Conservation (phyloP, 495 filamentous ascomycete genomes). For the Mytilinidion resinicola region DNA sequence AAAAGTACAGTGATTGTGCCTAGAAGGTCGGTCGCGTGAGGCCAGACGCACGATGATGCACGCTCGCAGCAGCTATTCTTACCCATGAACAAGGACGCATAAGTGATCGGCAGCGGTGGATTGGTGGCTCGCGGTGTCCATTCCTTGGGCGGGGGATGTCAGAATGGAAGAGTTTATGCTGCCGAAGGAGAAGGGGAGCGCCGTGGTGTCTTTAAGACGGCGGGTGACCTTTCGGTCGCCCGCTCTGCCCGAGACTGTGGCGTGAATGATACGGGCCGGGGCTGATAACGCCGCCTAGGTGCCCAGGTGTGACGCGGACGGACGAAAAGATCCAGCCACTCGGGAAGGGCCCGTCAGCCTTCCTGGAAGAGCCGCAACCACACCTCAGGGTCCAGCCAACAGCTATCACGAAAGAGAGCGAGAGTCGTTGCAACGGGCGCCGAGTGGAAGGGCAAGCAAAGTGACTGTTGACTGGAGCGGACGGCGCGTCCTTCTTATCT, state of each 20-base stretch:
- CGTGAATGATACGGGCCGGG: too few relatives aligned
- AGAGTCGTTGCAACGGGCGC: too few relatives aligned
- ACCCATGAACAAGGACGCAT: slow-evolving; percentile 95
- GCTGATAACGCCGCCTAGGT: too few relatives aligned
- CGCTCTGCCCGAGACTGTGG: too few relatives aligned
- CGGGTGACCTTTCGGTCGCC: too few relatives aligned
- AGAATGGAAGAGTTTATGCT: slow-evolving; percentile 18
- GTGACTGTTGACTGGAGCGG: too few relatives aligned
- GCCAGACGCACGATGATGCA: too few relatives aligned
- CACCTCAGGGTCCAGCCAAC: background rate
- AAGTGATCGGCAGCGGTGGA: slow-evolving; percentile 58
- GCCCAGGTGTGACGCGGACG: too few relatives aligned
- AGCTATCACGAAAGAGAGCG: background rate
- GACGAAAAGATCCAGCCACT: too few relatives aligned
- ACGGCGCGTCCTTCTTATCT: too few relatives aligned
- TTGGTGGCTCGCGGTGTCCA: background rate
- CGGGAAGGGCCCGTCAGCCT: background rate
- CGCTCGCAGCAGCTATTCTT: slow-evolving; percentile 27
- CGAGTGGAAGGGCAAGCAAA: too few relatives aligned
- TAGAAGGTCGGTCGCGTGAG: slow-evolving; percentile 3
- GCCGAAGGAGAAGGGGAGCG: slow-evolving; percentile 30
- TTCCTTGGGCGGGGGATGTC: background rate
- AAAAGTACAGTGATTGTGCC: slow-evolving; percentile 2
- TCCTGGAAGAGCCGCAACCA: background rate
- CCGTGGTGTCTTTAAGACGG: background rate